Evolutionary conservation across 805 yeast genomes (phyloP).

Genomic region (Jamesozyma spencerorum): DNA sequence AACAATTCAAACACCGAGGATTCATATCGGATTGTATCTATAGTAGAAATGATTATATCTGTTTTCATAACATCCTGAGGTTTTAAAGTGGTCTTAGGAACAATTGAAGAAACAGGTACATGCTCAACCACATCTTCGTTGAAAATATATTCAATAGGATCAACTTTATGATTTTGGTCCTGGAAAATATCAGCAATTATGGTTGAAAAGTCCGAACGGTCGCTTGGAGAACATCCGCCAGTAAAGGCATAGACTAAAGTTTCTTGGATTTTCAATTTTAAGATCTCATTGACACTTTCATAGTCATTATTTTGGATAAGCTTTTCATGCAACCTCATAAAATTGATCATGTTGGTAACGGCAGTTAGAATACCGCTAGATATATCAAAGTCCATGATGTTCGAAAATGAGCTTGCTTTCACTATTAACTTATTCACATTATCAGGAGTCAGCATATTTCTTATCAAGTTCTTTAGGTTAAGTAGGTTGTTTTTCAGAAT

Average conservation of each 20-base stretch:
- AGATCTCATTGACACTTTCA: not conserved
- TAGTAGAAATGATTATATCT: constrained; percentile 63
- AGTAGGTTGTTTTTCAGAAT: not conserved
- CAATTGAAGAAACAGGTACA: constrained; percentile 33
- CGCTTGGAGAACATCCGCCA: constrained; percentile 31
- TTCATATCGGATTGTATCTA: constrained; percentile 68
- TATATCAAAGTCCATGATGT: constrained; percentile 6
- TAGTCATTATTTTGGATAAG: not conserved
- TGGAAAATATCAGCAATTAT: not conserved
- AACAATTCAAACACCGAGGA: constrained; percentile 47
- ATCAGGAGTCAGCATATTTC: not conserved
- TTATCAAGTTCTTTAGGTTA: not conserved
- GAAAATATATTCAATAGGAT: constrained; percentile 18
- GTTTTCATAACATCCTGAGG: constrained; percentile 52
- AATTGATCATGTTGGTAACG: not conserved
- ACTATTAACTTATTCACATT: not conserved
- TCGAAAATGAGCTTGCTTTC: not conserved
- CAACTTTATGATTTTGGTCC: not conserved
- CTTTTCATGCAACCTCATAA: not conserved
- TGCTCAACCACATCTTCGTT: constrained; percentile 40
- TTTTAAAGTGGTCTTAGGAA: constrained; percentile 40
- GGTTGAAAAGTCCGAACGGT: constrained; percentile 24
- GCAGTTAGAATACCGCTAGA: constrained; percentile 1
- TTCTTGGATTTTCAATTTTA: constrained; percentile 4
- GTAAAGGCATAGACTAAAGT: constrained; percentile 27